phyloP scores from a whole-genome alignment of 306 rosid genomes.

The Lathyrus aphaca region DNA sequence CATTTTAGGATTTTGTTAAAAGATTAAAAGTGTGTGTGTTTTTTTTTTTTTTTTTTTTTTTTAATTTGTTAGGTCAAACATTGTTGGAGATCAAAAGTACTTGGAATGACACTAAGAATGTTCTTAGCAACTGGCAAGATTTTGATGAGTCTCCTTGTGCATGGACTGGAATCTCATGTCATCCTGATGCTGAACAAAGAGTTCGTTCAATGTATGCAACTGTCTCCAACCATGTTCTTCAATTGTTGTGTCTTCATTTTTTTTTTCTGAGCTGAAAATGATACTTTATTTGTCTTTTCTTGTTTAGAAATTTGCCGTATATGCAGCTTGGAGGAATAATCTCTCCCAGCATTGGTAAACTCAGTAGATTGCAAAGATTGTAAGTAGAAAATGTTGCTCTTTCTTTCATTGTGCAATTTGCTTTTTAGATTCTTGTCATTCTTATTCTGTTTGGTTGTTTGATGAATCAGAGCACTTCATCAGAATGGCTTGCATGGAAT shows the following conservation, averaged over 20 bases:
- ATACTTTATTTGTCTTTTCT: slow-evolving; percentile 34
- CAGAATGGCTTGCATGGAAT: slow-evolving; percentile 91
- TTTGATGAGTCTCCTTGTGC: slow-evolving; percentile 79
- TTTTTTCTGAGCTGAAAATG: slow-evolving; percentile 20
- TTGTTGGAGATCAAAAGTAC: slow-evolving; percentile 75
- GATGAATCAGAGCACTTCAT: slow-evolving; percentile 82
- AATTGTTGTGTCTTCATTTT: not conserved
- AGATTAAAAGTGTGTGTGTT: slow-evolving; percentile 30
- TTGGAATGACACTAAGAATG: slow-evolving; percentile 72
- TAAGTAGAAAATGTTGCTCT: slow-evolving; percentile 49
- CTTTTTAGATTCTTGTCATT: slow-evolving; percentile 1
- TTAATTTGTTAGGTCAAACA: slow-evolving; percentile 59
- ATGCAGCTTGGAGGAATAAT: slow-evolving; percentile 88
- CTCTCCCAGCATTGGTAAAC: slow-evolving; percentile 95
- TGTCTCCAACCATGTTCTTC: slow-evolving; percentile 1
- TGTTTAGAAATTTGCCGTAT: slow-evolving; percentile 80
- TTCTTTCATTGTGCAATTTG: slow-evolving; percentile 5
- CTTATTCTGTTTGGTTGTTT: slow-evolving; percentile 14
- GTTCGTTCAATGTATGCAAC: slow-evolving; percentile 74
- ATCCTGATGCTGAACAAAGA: slow-evolving; percentile 72
- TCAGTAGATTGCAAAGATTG: slow-evolving; percentile 86
- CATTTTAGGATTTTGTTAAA: slow-evolving; percentile 7
- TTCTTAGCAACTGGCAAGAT: slow-evolving; percentile 75
- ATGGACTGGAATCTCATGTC: slow-evolving; percentile 94
- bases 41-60: slow-evolving; percentile 37